Evolutionary conservation across 2,329 filamentous ascomycete genomes (phyloP).

Genomic region (Thermochaetoides dissita): DNA sequence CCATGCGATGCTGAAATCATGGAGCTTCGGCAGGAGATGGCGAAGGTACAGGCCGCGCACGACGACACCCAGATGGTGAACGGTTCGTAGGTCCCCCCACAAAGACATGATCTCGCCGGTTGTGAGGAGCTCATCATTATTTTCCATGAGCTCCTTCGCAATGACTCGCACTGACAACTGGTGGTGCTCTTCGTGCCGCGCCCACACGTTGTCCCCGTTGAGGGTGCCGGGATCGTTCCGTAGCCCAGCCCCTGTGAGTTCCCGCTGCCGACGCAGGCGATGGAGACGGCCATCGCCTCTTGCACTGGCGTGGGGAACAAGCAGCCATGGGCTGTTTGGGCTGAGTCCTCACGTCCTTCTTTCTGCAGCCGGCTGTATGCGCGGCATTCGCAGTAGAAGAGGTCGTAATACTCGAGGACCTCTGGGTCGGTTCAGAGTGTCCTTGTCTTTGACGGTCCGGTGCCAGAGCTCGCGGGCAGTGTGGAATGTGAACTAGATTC

Average conservation of each 20-base stretch:
- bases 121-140: background rate
- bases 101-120: background rate
- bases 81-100: constrained; percentile 4
- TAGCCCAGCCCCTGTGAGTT: background rate
- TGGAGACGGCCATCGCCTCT: background rate
- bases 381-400: constrained; percentile 10
- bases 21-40: constrained; percentile 5
- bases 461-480: too few relatives aligned
- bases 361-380: constrained; percentile 8
- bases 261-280: background rate
- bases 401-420: background rate
- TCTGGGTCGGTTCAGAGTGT: too few relatives aligned
- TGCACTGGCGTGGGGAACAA: constrained; percentile 3
- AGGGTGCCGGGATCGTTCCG: background rate
- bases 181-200: background rate
- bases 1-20: constrained; percentile 8
- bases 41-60: constrained; percentile 1
- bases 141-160: constrained; percentile 3
- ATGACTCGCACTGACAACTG: constrained; percentile 2
- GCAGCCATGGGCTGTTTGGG: constrained; percentile 5
- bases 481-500: too few relatives aligned
- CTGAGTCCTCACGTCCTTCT: constrained; percentile 2
- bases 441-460: too few relatives aligned
- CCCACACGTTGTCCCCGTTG: background rate
- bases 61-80: constrained; percentile 7